Percentiles rank a stretch among this genome's conserved stretches.
phyloP scores from a whole-genome alignment of 495 filamentous ascomycete genomes.

The Aspergillus coremiiformis region DNA sequence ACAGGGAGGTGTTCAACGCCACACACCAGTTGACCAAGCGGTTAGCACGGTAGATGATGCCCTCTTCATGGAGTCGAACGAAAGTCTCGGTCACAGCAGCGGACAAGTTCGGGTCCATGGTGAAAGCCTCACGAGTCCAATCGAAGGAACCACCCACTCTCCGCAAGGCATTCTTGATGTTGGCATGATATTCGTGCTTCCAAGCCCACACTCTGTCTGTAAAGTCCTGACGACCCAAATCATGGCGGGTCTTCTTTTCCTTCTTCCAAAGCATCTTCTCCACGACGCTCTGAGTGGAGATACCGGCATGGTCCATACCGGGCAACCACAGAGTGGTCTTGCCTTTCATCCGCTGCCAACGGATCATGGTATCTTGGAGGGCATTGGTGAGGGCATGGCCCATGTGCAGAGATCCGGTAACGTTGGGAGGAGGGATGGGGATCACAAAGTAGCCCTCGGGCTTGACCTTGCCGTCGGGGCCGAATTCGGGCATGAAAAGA shows the following conservation, averaged over 20 bases:
- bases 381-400: constrained; percentile 62
- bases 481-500: constrained; percentile 68
- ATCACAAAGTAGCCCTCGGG: constrained; percentile 65
- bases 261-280: constrained; percentile 69
- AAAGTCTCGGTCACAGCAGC: constrained; percentile 67
- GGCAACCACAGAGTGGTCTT: constrained; percentile 66
- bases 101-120: constrained; percentile 60
- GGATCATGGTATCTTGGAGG: constrained; percentile 69
- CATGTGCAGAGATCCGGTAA: constrained; percentile 63
- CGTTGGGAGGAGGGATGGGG: constrained; percentile 70
- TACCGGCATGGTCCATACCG: constrained; percentile 71
- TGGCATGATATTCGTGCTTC: constrained; percentile 61
- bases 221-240: constrained; percentile 56
- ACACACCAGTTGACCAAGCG: constrained; percentile 75
- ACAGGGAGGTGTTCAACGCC: constrained; percentile 64
- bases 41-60: constrained; percentile 68
- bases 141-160: constrained; percentile 58
- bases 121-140: constrained; percentile 65
- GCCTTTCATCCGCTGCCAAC: constrained; percentile 60
- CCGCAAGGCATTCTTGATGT: constrained; percentile 52
- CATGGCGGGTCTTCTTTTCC: constrained; percentile 57
- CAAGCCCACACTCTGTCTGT: constrained; percentile 57
- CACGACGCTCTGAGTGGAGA: constrained; percentile 69
- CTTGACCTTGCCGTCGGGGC: constrained; percentile 57
- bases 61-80: constrained; percentile 64